phyloP scores from a whole-genome alignment of 768 basidiomycete genomes.

The Termitomyces bulborhizus region DNA sequence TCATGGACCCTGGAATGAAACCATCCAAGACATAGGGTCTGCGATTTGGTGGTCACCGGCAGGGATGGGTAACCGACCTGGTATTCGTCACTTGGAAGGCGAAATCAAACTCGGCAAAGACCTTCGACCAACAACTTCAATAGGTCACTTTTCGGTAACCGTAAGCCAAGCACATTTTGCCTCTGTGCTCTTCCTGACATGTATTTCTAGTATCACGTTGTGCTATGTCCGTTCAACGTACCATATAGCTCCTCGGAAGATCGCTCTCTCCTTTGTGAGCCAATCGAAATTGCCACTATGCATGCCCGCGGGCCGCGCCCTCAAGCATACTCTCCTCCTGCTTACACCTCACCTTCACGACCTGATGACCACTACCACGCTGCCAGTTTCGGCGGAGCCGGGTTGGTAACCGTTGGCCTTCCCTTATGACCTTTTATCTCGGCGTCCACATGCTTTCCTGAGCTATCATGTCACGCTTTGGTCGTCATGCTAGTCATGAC shows the following conservation, averaged over 20 bases:
- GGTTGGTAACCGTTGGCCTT: background rate
- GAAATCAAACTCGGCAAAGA: constrained; percentile 49
- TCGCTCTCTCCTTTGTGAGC: constrained; percentile 36
- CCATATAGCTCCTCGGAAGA: constrained; percentile 31
- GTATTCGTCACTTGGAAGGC: constrained; percentile 40
- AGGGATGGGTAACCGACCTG: constrained; percentile 21
- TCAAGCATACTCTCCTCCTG: constrained; percentile 44
- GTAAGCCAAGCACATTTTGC: constrained; percentile 23
- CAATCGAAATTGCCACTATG: constrained; percentile 48
- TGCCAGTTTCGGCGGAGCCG: constrained; percentile 9
- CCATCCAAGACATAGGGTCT: constrained; percentile 33
- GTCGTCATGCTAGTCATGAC: constrained; percentile 15
- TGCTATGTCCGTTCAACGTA: constrained; percentile 38
- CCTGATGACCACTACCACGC: constrained; percentile 23
- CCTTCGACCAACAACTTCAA: constrained; percentile 40
- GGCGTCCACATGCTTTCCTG: background rate
- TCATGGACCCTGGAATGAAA: constrained; percentile 40
- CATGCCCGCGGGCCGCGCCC: constrained; percentile 44
- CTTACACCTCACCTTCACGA: constrained; percentile 32
- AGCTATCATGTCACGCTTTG: constrained; percentile 3
- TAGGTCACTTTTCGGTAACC: constrained; percentile 46
- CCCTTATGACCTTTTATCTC: background rate
- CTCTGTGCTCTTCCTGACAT: constrained; percentile 1
- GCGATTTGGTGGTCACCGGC: constrained; percentile 45
- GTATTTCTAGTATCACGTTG: constrained; percentile 35